Conservation (phyloP, 2,329 filamentous ascomycete species). For the Fusarium denticulatum region DNA sequence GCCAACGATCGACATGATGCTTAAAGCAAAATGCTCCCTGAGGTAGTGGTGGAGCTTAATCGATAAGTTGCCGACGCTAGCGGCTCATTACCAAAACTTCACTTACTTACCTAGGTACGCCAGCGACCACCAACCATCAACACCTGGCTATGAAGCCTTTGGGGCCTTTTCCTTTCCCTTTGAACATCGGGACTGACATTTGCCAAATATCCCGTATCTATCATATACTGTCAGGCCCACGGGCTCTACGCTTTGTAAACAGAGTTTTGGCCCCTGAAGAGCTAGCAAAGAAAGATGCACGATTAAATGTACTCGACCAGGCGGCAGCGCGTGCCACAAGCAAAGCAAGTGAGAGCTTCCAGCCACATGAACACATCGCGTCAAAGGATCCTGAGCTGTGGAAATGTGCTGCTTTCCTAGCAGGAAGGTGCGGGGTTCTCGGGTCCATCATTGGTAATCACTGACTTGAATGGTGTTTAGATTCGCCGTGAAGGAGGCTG, state of each 20-base stretch:
- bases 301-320: conserved; percentile 25
- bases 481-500: conserved; percentile 80
- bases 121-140: neutral
- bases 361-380: neutral
- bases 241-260: conserved; percentile 56
- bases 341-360: neutral
- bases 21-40: neutral
- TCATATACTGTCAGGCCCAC: conserved; percentile 60
- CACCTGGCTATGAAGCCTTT: conserved; percentile 45
- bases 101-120: neutral
- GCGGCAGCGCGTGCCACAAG: neutral
- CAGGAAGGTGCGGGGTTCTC: conserved; percentile 46
- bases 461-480: conserved; percentile 47
- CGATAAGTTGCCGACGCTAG: conserved; percentile 44
- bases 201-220: conserved; percentile 75
- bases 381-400: conserved; percentile 44
- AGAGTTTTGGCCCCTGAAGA: conserved; percentile 58
- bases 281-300: conserved; percentile 36
- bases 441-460: neutral
- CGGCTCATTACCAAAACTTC: conserved; percentile 13
- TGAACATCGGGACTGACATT: conserved; percentile 82
- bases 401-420: conserved; percentile 50
- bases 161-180: conserved; percentile 67
- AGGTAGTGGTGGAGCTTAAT: conserved; percentile 30
- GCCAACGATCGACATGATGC: neutral